phyloP scores from a whole-genome alignment of 1,284 basidiomycete genomes.

The Schizophyllum commune region DNA sequence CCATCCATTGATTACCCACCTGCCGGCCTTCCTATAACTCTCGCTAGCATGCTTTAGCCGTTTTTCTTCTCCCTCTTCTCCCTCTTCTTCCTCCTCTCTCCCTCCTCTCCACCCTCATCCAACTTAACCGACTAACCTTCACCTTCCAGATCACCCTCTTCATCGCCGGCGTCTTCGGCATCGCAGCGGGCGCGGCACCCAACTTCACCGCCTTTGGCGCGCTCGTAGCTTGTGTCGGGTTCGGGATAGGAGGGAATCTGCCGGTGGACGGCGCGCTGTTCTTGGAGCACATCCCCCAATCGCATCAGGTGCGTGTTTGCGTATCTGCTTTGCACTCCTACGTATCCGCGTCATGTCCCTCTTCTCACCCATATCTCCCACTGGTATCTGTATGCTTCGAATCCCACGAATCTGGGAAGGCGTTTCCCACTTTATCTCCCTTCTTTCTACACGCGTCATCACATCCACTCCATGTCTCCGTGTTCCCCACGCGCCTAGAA shows the following conservation, averaged over 20 bases:
- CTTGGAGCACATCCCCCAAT: slow-evolving; percentile 46
- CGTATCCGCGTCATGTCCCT: neutral
- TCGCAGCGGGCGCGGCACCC: slow-evolving; percentile 53
- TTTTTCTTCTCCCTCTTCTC: too few species aligned
- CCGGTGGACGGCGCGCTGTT: slow-evolving; percentile 33
- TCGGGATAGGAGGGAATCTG: slow-evolving; percentile 47
- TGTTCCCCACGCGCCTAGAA: too few species aligned
- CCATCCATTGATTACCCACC: too few species aligned
- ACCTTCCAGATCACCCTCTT: slow-evolving; percentile 64
- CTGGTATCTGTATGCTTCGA: too few species aligned
- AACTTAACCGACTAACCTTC: too few species aligned
- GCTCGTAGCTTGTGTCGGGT: slow-evolving; percentile 47
- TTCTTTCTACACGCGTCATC: slow-evolving; percentile 18
- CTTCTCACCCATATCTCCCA: too few species aligned
- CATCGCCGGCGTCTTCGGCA: slow-evolving; percentile 61
- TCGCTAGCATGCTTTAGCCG: too few species aligned
- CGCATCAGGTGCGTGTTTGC: slow-evolving; percentile 30
- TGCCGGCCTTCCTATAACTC: too few species aligned
- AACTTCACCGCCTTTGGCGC: slow-evolving; percentile 46
- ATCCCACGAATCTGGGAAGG: too few species aligned
- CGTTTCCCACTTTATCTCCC: slow-evolving; percentile 47
- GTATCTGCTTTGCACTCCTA: neutral
- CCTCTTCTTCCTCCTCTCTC: too few species aligned
- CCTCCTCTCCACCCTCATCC: too few species aligned
- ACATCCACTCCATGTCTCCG: too few species aligned